Conservation (phyloP, 257 asterid genomes). For the Solanum etuberosum region DNA sequence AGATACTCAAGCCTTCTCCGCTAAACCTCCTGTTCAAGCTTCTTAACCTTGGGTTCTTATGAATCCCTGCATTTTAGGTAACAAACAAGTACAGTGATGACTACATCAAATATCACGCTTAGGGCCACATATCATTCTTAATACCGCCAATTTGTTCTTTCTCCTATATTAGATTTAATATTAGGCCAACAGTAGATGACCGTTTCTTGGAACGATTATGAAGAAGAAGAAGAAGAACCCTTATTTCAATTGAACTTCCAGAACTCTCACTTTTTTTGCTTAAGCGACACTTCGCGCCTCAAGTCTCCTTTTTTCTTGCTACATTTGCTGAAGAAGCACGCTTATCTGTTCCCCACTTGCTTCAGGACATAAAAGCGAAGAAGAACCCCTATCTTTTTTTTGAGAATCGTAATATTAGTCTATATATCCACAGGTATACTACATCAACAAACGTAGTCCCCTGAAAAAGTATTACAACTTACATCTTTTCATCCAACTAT, state of each 20-base stretch:
- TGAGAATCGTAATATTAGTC: not conserved
- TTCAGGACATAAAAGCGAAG: not conserved
- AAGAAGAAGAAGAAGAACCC: not conserved
- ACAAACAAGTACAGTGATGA: not conserved
- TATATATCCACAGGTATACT: not conserved
- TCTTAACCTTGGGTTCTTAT: not conserved
- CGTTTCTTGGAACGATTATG: not conserved
- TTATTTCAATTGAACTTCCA: not conserved
- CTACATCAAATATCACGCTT: not conserved
- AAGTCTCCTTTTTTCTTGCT: not conserved
- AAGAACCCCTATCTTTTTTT: not conserved
- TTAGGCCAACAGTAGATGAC: not conserved
- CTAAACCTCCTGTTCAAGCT: not conserved
- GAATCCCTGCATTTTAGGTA: not conserved
- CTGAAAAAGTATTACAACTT: not conserved
- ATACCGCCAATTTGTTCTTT: not conserved
- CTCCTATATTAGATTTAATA: not conserved
- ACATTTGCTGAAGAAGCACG: not conserved
- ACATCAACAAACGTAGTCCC: not conserved
- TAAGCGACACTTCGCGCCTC: not conserved
- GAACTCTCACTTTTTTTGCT: not conserved
- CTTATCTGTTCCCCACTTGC: not conserved
- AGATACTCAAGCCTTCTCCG: not conserved
- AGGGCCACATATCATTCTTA: not conserved
- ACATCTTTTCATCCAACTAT: not conserved